Conservation (phyloP, 1,284 basidiomycete species). For the Boletus sp. region DNA sequence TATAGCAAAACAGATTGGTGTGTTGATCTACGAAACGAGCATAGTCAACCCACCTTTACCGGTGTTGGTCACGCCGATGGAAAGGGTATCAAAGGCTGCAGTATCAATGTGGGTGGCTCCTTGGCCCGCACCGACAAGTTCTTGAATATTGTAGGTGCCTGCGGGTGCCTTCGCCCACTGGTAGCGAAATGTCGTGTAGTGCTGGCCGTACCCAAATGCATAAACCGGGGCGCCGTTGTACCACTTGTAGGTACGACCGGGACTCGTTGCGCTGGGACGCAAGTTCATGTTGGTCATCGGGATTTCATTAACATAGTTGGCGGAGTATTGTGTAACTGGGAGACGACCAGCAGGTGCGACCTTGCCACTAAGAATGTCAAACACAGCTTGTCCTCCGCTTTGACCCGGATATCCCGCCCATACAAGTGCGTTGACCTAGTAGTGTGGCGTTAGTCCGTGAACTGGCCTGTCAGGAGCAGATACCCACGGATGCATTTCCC, state of each 20-base stretch:
- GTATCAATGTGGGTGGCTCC: conserved; percentile 38
- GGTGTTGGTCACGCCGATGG: conserved; percentile 45
- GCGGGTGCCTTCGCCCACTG: conserved; percentile 35
- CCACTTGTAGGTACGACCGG: conserved; percentile 58
- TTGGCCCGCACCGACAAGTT: conserved; percentile 33
- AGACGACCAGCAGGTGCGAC: conserved; percentile 52
- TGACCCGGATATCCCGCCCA: conserved; percentile 42
- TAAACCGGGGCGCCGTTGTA: conserved; percentile 47
- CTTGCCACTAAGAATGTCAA: conserved; percentile 49
- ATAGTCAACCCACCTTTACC: conserved; percentile 29
- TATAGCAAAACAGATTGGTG: neutral
- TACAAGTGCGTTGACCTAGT: conserved; percentile 48
- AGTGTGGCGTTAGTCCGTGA: neutral
- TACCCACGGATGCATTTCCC: conserved; percentile 39
- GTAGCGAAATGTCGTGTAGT: conserved; percentile 49
- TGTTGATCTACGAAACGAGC: neutral
- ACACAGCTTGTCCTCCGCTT: conserved; percentile 45
- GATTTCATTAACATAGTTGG: conserved; percentile 42
- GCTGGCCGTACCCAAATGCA: conserved; percentile 50
- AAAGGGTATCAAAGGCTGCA: conserved; percentile 46
- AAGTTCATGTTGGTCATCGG: conserved; percentile 57
- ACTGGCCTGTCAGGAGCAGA: neutral
- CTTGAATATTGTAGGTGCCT: conserved; percentile 39
- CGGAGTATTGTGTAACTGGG: conserved; percentile 50
- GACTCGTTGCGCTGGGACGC: conserved; percentile 44